Base-by-base conservation (phyloP, 2,329 filamentous ascomycete genomes). In the Myriosclerotinia scirpicola region DNA sequence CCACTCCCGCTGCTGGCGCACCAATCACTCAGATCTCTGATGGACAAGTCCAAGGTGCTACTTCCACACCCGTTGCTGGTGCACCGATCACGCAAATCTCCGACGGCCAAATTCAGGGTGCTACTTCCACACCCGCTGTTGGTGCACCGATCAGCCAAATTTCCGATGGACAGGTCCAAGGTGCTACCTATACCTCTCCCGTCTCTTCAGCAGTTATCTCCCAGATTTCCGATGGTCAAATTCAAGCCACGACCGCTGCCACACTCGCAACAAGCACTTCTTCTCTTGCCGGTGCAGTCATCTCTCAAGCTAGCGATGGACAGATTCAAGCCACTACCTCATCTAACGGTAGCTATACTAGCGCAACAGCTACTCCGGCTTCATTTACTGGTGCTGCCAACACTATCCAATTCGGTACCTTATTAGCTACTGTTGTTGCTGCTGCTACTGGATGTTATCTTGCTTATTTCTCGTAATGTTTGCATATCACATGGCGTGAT, bases 191-290 rank as follows among this genome's bases (percentile, higher is more conserved):
- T 42, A 67, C 67, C 36, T 75, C 77, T 60, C 73, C 76, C 62
- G 36, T 67, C 20, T 76, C 78, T 68, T 76, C 76, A 17, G 76
- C 30, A 34, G 30, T 34, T 34, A 80, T 80, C 30, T 26, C 34
- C 14, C 63, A 63, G 36, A 67, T 56, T 22, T 20, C 53, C 3
- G 64, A 64, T 46, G 62, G 66, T 20, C 68, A 61, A 17, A 40
- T 61, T 2, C 69, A 76, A 64, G 71, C 70, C 17, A 63, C 61
- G 26, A 61, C 42, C n/a, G 30, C n/a, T 8, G n/a, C 34, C 44
- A 58, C 50, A 36, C 22, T 46, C 15, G n/a, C 40, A 46, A 48
- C 30, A 2, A 38, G 44, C 50, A 54, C 60, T 34, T 48, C 56
- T 55, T 63, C 60, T 34, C 22, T 44, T 54, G 17, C 48, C 3